A percentile compares a stretch with the other conserved stretches of the same genome.
Conservation (phyloP, 345 rosid species). For the Gossypium bickii region DNA sequence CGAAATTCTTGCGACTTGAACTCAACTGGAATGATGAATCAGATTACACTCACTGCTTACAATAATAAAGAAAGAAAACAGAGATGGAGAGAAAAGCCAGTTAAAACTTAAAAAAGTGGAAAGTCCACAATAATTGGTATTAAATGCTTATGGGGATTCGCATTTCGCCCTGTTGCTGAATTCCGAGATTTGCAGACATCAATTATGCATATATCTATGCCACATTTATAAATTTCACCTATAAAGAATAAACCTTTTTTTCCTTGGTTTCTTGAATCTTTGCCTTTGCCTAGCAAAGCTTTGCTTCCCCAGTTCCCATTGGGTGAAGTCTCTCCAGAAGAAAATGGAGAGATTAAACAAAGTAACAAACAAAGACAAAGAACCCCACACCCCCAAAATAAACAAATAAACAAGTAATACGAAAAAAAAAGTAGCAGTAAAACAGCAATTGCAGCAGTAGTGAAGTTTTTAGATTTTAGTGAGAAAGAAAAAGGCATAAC, state of each 20-base stretch:
- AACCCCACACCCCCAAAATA: background rate
- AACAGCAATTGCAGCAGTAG: background rate
- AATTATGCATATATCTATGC: too few relatives aligned
- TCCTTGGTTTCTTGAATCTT: background rate
- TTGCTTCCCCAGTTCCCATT: background rate
- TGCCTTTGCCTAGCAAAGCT: background rate
- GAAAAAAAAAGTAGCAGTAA: background rate
- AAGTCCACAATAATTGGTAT: background rate
- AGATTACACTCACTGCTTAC: too few relatives aligned
- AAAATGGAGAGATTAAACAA: background rate
- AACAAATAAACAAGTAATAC: too few relatives aligned
- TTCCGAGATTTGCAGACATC: background rate
- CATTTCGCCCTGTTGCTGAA: background rate
- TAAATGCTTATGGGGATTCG: background rate
- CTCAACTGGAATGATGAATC: too few relatives aligned
- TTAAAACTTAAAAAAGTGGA: background rate
- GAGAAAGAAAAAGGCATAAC: slow-evolving; percentile 13
- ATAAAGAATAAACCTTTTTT: background rate
- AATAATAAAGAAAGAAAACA: too few relatives aligned
- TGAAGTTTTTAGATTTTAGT: background rate
- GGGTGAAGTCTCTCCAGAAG: background rate
- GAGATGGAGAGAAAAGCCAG: background rate
- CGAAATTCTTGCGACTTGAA: too few relatives aligned
- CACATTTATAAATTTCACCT: too few relatives aligned
- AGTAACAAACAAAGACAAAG: background rate